phyloP scores from a whole-genome alignment of 2,329 filamentous ascomycete genomes.

The Rhynchosporium secalis region DNA sequence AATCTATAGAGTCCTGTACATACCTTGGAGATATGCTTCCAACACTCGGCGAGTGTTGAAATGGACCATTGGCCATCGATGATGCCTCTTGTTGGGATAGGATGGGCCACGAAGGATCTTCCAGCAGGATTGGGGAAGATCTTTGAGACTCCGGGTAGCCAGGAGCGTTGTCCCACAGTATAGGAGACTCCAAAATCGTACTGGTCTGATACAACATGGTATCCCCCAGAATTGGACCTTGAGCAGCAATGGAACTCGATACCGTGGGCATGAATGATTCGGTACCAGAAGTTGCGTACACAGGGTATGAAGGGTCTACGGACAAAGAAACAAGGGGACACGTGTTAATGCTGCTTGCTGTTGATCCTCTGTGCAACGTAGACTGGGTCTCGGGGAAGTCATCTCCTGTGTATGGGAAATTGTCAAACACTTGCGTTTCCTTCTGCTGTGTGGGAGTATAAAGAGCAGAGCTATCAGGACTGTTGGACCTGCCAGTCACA shows the following conservation, averaged over 20 bases:
- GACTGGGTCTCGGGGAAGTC: conserved; percentile 31
- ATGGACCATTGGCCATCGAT: conserved; percentile 33
- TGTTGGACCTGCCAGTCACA: conserved; percentile 37
- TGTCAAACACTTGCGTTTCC: conserved; percentile 36
- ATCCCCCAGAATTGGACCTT: conserved; percentile 30
- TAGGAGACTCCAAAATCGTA: conserved; percentile 29
- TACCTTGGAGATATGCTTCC: conserved; percentile 39
- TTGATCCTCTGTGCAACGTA: conserved; percentile 32
- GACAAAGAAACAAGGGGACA: conserved; percentile 30
- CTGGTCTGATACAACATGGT: conserved; percentile 32
- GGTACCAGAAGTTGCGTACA: conserved; percentile 31
- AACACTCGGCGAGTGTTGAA: conserved; percentile 36
- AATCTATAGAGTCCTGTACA: conserved; percentile 35
- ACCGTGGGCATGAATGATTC: conserved; percentile 30
- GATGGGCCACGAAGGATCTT: conserved; percentile 32
- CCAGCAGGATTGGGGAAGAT: conserved; percentile 34
- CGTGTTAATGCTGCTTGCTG: conserved; percentile 25
- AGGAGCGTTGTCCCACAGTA: conserved; percentile 33
- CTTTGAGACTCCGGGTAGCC: conserved; percentile 35
- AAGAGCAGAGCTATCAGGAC: conserved; percentile 34
- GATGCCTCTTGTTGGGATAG: conserved; percentile 30
- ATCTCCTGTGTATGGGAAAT: conserved; percentile 35
- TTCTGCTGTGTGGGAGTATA: conserved; percentile 36
- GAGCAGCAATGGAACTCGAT: conserved; percentile 27
- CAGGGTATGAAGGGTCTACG: conserved; percentile 28